Base-by-base conservation (phyloP, 331 rosid species). In the Ulmus americana region DNA sequence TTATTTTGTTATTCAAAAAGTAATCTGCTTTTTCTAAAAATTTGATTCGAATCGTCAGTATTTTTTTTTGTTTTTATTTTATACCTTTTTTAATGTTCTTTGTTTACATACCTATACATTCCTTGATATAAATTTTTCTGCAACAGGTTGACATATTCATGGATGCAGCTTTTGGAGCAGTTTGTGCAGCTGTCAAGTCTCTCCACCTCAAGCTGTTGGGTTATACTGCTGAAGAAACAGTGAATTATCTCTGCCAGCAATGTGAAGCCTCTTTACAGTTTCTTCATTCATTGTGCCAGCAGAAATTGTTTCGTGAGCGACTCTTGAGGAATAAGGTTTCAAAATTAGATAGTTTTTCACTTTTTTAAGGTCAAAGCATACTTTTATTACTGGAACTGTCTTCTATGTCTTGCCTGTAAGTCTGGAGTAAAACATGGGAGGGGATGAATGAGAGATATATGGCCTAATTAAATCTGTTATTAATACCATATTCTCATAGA, bases 191-290 rank as follows among this genome's bases (percentile, higher is more conserved):
- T 74, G 76, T 85, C 68, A 80, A 84, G 74, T 82, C 74, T 85
- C 84, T 92, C 67, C 86, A 78, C 58, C 74, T 70, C 63, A 65
- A 79, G 71, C 73, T 91, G 67, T 76, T 78, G 56, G 71, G n/a
- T n/a, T 69, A 76, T 70, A 59, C 83, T 64, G 69, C 77, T 49
- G 96, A 86, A 66, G 80, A 64, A 76, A 70, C 65, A 45, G 88
- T 83, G 68, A 84, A 79, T 75, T 89, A 62, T 82, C 79, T 89
- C 63, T 85, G 85, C 77, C 95, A 83, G 83, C 98, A 89, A 76
- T 89, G 97, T 76, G 98, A 92, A 70, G 97, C 95, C 70, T 92
- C 95, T 72, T 77, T 92, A 62, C 98, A 92, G 80, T 86, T 85
- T 89, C 95, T 92, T 74, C 96, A 82, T 72, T 80, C 78, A 42